Percentiles rank a stretch among this genome's conserved stretches.
These are phyloP conservation scores for Fusarium denticulatum DNA, from an alignment of 2,329 filamentous ascomycete genomes.

Conservation along the genomic window DNA sequence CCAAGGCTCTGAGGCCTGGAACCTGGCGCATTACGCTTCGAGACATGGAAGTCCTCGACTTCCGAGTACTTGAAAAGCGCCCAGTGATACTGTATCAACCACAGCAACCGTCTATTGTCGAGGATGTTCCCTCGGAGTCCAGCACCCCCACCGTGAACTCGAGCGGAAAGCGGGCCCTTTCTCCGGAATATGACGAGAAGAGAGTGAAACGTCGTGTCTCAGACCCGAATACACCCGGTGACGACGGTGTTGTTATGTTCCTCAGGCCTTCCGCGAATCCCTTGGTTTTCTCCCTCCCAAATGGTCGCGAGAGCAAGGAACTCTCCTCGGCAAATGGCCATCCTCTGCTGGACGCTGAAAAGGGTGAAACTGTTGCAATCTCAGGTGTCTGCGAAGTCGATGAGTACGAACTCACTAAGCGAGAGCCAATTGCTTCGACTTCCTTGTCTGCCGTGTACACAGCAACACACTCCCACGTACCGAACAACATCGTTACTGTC, in stretches of 20 bases:
- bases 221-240: constrained; percentile 41
- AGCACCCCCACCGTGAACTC: constrained; percentile 53
- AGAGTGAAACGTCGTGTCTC: constrained; percentile 56
- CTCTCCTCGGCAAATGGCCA: constrained; percentile 58
- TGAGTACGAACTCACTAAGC: constrained; percentile 64
- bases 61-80: constrained; percentile 66
- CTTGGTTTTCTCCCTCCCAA: constrained; percentile 63
- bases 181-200: constrained; percentile 56
- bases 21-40: constrained; percentile 66
- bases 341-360: constrained; percentile 61
- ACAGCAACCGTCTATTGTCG: constrained; percentile 40
- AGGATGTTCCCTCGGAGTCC: constrained; percentile 44
- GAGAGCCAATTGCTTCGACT: constrained; percentile 65
- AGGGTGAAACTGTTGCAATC: constrained; percentile 60
- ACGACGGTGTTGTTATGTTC: constrained; percentile 66
- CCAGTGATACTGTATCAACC: constrained; percentile 54
- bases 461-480: constrained; percentile 62
- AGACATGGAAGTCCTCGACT: constrained; percentile 63
- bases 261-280: constrained; percentile 60
- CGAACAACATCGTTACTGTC: constrained; percentile 66
- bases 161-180: constrained; percentile 62
- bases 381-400: constrained; percentile 62
- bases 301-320: constrained; percentile 58
- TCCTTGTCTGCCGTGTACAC: constrained; percentile 66
- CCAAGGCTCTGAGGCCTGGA: constrained; percentile 61